Conservation (phyloP, 2,329 filamentous ascomycete genomes). For the Venturia oleaginea region DNA sequence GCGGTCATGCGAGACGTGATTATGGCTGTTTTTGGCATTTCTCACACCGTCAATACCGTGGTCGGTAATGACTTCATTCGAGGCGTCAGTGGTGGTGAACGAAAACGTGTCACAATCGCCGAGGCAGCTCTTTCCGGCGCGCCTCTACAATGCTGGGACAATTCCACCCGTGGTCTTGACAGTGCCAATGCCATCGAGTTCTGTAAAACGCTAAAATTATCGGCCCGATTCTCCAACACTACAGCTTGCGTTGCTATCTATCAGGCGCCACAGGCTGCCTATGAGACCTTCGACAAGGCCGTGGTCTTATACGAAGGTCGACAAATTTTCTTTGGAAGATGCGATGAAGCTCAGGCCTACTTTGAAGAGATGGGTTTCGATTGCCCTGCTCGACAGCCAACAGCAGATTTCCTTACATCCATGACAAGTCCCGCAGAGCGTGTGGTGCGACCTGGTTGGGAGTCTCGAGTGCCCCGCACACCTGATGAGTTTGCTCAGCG, state of each 20-base stretch:
- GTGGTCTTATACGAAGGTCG: slow-evolving; percentile 54
- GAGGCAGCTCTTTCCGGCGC: slow-evolving; percentile 62
- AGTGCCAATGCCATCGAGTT: slow-evolving; percentile 69
- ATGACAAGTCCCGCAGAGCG: slow-evolving; percentile 49
- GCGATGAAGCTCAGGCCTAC: slow-evolving; percentile 53
- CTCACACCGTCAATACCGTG: slow-evolving; percentile 61
- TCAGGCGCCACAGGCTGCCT: slow-evolving; percentile 59
- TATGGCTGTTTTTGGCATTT: slow-evolving; percentile 68
- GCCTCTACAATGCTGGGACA: slow-evolving; percentile 66
- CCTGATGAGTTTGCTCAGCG: slow-evolving; percentile 41
- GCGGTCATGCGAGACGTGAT: slow-evolving; percentile 60
- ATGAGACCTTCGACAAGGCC: slow-evolving; percentile 61
- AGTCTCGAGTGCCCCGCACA: slow-evolving; percentile 38
- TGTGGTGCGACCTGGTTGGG: slow-evolving; percentile 34
- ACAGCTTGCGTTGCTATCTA: slow-evolving; percentile 67
- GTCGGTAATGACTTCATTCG: slow-evolving; percentile 69
- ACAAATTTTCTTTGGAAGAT: slow-evolving; percentile 60
- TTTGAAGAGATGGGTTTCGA: slow-evolving; percentile 61
- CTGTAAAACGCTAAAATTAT: slow-evolving; percentile 58
- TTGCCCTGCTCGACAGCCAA: slow-evolving; percentile 62
- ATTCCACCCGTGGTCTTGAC: slow-evolving; percentile 65
- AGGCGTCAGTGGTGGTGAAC: slow-evolving; percentile 69
- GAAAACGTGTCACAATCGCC: slow-evolving; percentile 74
- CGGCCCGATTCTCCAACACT: slow-evolving; percentile 57
- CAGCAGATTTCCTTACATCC: slow-evolving; percentile 68